These are phyloP conservation scores for Elaeagnus macrophylla DNA, from an alignment of 306 rosid species.

Conservation along the genomic window DNA sequence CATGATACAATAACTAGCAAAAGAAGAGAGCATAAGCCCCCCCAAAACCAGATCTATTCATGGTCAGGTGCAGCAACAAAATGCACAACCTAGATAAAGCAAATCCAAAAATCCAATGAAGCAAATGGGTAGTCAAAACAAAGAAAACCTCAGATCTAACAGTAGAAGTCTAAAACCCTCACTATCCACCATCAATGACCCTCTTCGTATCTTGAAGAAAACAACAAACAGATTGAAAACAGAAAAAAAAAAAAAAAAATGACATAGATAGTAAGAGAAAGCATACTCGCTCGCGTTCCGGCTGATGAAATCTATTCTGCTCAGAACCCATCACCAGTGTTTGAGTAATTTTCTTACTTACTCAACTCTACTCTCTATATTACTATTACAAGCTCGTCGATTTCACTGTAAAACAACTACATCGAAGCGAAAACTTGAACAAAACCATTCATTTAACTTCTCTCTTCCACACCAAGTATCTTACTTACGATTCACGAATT, in stretches of 20 bases:
- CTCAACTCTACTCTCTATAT: neutral
- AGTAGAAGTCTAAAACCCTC: conserved; percentile 3
- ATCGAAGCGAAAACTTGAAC: no score
- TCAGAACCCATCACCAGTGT: conserved; percentile 69
- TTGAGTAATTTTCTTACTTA: neutral
- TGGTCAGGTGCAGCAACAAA: neutral
- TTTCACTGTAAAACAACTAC: no score
- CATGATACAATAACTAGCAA: neutral
- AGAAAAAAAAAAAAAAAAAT: no score
- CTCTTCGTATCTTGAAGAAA: neutral
- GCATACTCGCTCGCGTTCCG: conserved; percentile 57
- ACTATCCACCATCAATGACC: no score
- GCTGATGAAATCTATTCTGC: conserved; percentile 84
- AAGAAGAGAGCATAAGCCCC: neutral
- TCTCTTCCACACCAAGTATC: neutral
- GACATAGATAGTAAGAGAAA: conserved; percentile 10
- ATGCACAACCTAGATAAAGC: neutral
- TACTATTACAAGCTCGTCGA: neutral
- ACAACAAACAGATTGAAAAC: neutral
- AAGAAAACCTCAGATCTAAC: conserved; percentile 50
- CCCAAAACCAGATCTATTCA: conserved; percentile 11
- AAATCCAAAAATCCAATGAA: conserved; percentile 6
- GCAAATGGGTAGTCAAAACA: conserved; percentile 15
- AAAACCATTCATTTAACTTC: neutral
- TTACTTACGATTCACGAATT: neutral